Conservation (phyloP, 129 eudicot species). For the Silybum marianum region DNA sequence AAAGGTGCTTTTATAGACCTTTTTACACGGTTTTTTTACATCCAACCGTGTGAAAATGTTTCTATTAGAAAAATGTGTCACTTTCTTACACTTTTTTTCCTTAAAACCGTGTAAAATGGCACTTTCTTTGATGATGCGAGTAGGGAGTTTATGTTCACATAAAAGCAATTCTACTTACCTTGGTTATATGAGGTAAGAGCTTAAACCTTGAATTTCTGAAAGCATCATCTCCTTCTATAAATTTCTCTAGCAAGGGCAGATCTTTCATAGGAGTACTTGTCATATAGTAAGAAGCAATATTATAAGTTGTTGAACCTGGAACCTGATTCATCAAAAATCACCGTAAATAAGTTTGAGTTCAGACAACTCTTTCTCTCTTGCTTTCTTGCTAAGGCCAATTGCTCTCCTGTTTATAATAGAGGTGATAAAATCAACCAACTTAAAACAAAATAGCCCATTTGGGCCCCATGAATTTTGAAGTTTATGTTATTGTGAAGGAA, state of each 20-base stretch:
- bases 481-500: not conserved
- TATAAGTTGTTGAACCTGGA: slow-evolving; percentile 51
- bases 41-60: not conserved
- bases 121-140: not conserved
- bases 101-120: not conserved
- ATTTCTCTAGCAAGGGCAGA: slow-evolving; percentile 47
- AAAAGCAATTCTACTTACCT: slow-evolving; percentile 33
- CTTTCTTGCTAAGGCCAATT: not conserved
- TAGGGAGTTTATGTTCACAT: not conserved
- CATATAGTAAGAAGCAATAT: slow-evolving; percentile 55
- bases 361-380: not conserved
- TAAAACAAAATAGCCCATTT: not conserved
- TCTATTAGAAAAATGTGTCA: not conserved
- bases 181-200: slow-evolving; percentile 55
- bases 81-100: not conserved
- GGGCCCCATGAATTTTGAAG: not conserved
- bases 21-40: not conserved
- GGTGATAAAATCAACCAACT: not conserved
- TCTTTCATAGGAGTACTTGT: slow-evolving; percentile 52
- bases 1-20: not conserved
- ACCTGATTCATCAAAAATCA: slow-evolving; percentile 30
- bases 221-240: slow-evolving; percentile 62
- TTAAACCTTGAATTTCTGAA: slow-evolving; percentile 64
- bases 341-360: not conserved
- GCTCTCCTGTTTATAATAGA: not conserved